Evolutionary conservation across 306 rosid genomes (phyloP).

Genomic region (Castanea sativa): DNA sequence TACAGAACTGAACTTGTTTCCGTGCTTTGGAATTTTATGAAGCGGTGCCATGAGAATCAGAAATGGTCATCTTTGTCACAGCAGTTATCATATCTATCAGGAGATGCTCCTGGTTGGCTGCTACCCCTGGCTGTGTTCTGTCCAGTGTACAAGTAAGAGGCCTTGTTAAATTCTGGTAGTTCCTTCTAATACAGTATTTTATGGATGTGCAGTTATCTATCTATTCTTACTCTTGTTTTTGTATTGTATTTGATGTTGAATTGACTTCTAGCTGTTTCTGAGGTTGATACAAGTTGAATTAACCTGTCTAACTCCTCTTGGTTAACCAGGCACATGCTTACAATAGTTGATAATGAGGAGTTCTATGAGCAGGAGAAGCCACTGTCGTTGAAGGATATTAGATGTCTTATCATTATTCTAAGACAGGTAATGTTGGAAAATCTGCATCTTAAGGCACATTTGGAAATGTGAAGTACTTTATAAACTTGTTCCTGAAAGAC

Average conservation of each 20-base stretch:
- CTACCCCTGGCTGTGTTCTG: slow-evolving; percentile 93
- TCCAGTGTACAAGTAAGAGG: slow-evolving; percentile 89
- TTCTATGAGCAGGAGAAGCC: slow-evolving; percentile 98
- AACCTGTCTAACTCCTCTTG: slow-evolving; percentile 12
- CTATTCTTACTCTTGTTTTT: neutral
- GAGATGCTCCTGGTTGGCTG: slow-evolving; percentile 96
- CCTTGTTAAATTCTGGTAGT: slow-evolving; percentile 9
- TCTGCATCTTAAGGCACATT: neutral
- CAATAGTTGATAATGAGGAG: slow-evolving; percentile 90
- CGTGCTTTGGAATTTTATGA: slow-evolving; percentile 93
- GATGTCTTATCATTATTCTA: slow-evolving; percentile 72
- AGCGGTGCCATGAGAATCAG: slow-evolving; percentile 81
- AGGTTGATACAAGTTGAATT: slow-evolving; percentile 23
- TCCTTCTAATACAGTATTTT: slow-evolving; percentile 3
- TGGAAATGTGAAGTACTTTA: neutral
- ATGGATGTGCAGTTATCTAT: slow-evolving; percentile 9
- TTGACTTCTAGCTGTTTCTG: slow-evolving; percentile 15
- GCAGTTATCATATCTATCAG: slow-evolving; percentile 64
- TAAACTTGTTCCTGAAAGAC: neutral
- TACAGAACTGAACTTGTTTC: slow-evolving; percentile 94
- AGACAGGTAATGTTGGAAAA: slow-evolving; percentile 69
- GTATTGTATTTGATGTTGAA: slow-evolving; percentile 7
- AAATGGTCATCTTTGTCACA: slow-evolving; percentile 81
- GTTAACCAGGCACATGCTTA: slow-evolving; percentile 86
- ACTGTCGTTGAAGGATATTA: slow-evolving; percentile 75